Evolutionary conservation across 805 yeast species (phyloP).

Genomic region (Starmera dryadoides): DNA sequence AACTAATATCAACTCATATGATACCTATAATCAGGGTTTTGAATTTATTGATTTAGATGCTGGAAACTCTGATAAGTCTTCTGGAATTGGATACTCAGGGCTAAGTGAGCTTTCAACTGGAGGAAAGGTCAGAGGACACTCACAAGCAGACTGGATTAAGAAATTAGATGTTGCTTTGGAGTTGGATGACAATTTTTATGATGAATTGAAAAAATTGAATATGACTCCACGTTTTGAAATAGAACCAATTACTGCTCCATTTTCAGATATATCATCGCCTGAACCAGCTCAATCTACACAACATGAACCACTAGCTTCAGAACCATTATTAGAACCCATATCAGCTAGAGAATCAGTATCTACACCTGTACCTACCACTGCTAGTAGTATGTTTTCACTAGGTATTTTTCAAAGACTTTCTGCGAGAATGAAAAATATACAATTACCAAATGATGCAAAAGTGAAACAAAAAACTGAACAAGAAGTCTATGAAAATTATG

Average conservation of each 20-base stretch:
- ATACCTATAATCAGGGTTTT: too few species aligned
- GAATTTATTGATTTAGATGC: too few species aligned
- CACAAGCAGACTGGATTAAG: slow-evolving; percentile 5
- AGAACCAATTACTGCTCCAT: too few species aligned
- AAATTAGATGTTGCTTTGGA: slow-evolving; percentile 12
- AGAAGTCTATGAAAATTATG: not conserved
- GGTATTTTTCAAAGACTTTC: not conserved
- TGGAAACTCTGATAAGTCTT: too few species aligned
- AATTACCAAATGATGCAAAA: not conserved
- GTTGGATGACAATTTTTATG: slow-evolving; percentile 11
- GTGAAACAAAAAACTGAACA: not conserved
- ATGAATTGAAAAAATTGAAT: slow-evolving; percentile 6
- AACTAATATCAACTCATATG: too few species aligned
- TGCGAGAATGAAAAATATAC: not conserved
- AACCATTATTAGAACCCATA: not conserved
- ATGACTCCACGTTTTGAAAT: too few species aligned
- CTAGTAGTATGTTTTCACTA: not conserved
- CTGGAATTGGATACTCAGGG: too few species aligned
- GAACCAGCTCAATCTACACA: too few species aligned
- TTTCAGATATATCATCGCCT: too few species aligned
- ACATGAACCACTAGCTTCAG: not conserved
- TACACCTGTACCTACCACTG: not conserved
- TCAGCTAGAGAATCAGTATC: not conserved
- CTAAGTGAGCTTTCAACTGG: too few species aligned
- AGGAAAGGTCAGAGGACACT: not conserved